These are phyloP conservation scores for Xylariaceae sp. DNA, from an alignment of 2,329 filamentous ascomycete genomes.

Conservation along the genomic window DNA sequence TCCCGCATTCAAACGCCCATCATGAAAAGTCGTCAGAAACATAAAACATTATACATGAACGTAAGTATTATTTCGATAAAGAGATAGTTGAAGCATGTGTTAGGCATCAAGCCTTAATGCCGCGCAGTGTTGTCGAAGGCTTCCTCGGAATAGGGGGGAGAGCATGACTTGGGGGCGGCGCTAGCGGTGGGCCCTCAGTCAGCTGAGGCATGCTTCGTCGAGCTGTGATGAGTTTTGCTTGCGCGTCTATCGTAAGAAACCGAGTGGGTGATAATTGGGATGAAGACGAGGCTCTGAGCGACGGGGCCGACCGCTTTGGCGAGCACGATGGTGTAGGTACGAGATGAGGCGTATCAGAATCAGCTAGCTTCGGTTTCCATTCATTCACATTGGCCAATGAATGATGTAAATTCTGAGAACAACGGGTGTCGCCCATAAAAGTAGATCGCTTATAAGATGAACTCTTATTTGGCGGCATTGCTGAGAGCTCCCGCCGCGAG, in stretches of 20 bases:
- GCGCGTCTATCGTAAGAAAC: conserved; percentile 19
- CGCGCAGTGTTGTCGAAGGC: conserved; percentile 13
- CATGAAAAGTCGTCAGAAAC: conserved; percentile 30
- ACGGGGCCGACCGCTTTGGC: conserved; percentile 34
- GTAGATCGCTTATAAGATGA: conserved; percentile 25
- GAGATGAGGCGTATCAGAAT: conserved; percentile 24
- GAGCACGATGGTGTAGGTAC: conserved; percentile 26
- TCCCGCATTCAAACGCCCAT: conserved; percentile 15
- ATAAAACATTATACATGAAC: conserved; percentile 33
- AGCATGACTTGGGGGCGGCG: conserved; percentile 60
- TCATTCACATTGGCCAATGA: conserved; percentile 23
- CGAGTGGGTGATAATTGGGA: conserved; percentile 17
- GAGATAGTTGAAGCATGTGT: neutral
- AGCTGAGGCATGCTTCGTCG: conserved; percentile 60
- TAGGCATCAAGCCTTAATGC: conserved; percentile 21
- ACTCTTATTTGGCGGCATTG: conserved; percentile 16
- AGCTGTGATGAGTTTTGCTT: conserved; percentile 35
- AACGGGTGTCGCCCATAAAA: conserved; percentile 24
- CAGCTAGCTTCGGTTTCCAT: conserved; percentile 16
- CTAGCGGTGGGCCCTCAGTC: conserved; percentile 56
- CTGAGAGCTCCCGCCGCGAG: conserved; percentile 25
- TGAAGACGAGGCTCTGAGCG: conserved; percentile 23
- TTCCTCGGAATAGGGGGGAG: conserved; percentile 58
- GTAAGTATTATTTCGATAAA: conserved; percentile 10
- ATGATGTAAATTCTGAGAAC: conserved; percentile 16